Evolutionary conservation across 352 stramenopile genomes (phyloP).

Genomic region (Phytophthora uliginosa): DNA sequence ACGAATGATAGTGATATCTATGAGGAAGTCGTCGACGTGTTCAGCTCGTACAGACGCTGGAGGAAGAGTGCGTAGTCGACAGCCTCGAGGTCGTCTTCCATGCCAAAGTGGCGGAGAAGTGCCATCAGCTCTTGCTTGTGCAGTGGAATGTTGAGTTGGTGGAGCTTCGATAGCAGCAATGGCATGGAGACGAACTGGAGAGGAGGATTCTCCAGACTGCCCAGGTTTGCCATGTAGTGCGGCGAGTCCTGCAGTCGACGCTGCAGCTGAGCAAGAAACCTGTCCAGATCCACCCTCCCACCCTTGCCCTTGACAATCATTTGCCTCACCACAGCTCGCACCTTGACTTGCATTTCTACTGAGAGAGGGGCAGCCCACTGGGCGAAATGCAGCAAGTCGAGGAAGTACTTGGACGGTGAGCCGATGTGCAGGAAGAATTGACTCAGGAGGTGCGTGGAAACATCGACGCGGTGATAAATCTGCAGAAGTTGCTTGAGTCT

Average conservation of each 20-base stretch:
- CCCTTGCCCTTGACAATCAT: slow-evolving; percentile 62
- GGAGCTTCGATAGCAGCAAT: slow-evolving; percentile 50
- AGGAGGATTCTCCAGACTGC: neutral
- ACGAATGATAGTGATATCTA: too few relatives aligned
- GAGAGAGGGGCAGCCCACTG: slow-evolving; percentile 52
- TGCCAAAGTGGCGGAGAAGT: slow-evolving; percentile 62
- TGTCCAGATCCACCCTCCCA: slow-evolving; percentile 57
- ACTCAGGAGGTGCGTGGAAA: slow-evolving; percentile 51
- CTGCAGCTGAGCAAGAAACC: slow-evolving; percentile 53
- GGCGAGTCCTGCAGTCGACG: slow-evolving; percentile 43
- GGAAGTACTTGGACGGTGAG: slow-evolving; percentile 47
- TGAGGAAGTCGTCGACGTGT: slow-evolving; percentile 7
- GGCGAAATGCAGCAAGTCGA: slow-evolving; percentile 55
- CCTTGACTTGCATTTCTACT: slow-evolving; percentile 42
- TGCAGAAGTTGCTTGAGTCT: slow-evolving; percentile 51
- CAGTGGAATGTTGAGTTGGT: slow-evolving; percentile 59
- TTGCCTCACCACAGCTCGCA: slow-evolving; percentile 39
- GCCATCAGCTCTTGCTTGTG: slow-evolving; percentile 42
- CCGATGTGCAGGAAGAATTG: slow-evolving; percentile 71
- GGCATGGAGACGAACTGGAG: slow-evolving; percentile 32
- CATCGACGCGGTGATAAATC: slow-evolving; percentile 37
- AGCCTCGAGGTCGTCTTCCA: slow-evolving; percentile 47
- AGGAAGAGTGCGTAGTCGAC: slow-evolving; percentile 58
- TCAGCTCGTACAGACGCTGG: slow-evolving; percentile 51
- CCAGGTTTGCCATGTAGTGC: slow-evolving; percentile 4